These are phyloP conservation scores for Plasmodium berghei DNA, from an alignment of 169 alveolate genomes.

Conservation along the genomic window DNA sequence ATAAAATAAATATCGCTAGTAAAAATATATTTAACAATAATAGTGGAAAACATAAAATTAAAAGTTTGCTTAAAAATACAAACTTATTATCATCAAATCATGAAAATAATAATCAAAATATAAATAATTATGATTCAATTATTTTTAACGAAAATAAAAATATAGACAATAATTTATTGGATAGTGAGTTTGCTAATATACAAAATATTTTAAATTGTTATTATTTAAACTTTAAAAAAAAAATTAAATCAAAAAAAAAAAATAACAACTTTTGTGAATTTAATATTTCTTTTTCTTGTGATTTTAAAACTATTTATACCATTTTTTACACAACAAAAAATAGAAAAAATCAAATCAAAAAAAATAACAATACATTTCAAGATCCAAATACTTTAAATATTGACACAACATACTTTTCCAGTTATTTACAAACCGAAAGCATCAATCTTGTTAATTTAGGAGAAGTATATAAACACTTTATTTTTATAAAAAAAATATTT, in stretches of 20 bases:
- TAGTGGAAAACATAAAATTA: no score
- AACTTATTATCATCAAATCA: no score
- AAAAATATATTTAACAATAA: no score
- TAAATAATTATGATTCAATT: no score
- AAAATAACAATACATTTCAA: neutral
- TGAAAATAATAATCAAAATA: no score
- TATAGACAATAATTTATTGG: no score
- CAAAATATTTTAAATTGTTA: neutral
- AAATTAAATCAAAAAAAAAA: slow-evolving; percentile 7
- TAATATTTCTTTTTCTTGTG: slow-evolving; percentile 25
- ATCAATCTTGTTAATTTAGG: neutral
- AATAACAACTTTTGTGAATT: slow-evolving; percentile 40
- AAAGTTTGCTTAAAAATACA: no score
- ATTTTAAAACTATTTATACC: slow-evolving; percentile 39
- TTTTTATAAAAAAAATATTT: slow-evolving; percentile 51
- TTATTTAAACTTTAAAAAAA: slow-evolving; percentile 1
- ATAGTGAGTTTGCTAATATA: neutral
- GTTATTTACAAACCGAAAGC: neutral
- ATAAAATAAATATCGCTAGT: no score
- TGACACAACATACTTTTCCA: slow-evolving; percentile 13
- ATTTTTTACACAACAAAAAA: slow-evolving; percentile 38
- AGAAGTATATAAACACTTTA: slow-evolving; percentile 8
- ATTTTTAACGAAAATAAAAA: no score
- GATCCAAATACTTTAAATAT: neutral
- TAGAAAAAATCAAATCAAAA: neutral